Base-by-base conservation (phyloP, 2,329 filamentous ascomycete genomes). In the Fusarium cyanostomum region DNA sequence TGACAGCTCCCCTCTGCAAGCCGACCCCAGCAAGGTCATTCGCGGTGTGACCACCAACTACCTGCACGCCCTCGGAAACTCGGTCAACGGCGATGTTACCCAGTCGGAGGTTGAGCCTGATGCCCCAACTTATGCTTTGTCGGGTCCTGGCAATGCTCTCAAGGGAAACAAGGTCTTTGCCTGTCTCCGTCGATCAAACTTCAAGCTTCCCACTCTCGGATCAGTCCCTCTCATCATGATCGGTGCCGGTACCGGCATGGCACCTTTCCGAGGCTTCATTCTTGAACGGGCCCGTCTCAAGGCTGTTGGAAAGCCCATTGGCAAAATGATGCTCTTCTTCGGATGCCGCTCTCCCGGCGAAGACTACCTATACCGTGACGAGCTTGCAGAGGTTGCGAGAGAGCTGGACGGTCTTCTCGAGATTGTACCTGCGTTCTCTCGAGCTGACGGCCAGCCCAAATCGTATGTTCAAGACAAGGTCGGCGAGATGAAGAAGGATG, bases 351-450 rank as follows among this genome's bases (percentile, higher is more conserved):
- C 75, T 7, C 80, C 81, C 0, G 77, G 78, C 0, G 74, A 77
- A 26, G 87, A 90, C 64, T 79, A 83, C 21, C 69, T 90, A 0
- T 89, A 90, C 73, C 72, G 78, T 0, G 78, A 81, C 0, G 82
- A 75, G 37, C 52, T 74, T 2, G 49, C 60, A 2, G 62, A 70
- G 41, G 39, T 67, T 2, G 58, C 58, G 7, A 26, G 63, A 16
- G 48, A 58, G 7, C 37, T 70, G 3, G 52, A 59, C 7, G 67
- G 52, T 0, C 34, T 44, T 2, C 44, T 68, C 3, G 62, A 68
- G 8, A 65, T 70, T 8, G 37, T 66, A 8, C 38, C 67, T 1
- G 67, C 67, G 0, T 70, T 69, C 18, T 70, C 67, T 0, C 52
- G 67, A 9, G 45, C 60, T 6, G 52, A 57, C 7, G 34, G 28